Evolutionary conservation across 257 asterid genomes (phyloP), one percentile per base, ranked within the genome.

Genomic region (Gentiana macrophylla): DNA sequence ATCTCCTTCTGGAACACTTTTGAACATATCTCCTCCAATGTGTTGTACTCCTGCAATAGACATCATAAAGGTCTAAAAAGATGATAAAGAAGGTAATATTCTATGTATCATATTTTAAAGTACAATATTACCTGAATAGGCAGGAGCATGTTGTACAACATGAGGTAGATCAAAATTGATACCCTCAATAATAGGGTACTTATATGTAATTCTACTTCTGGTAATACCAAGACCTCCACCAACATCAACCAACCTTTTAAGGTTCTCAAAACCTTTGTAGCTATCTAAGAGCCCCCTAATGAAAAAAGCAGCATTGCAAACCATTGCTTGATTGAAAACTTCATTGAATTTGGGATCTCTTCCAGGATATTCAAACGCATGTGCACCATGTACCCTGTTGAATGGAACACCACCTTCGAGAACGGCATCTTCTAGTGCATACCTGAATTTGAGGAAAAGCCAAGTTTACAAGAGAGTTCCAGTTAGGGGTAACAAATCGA

Each of bases 221-320:
- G 70, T 68, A 9, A 56, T 47, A 38, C 82, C 76, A 6, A 62
- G 69, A 4, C 86, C 82, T 37, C 86, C 86, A 32, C 78, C 80
- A 9, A 74, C 83, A 49, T 76, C 68, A 3, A 78, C 68, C 58
- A 78, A 47, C 6, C 62, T 53, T 12, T 50, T 56, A 24, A 79
- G 46, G 13, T 52, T 12, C 3, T 70, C 68, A 32, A 79, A 79
- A 7, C 80, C 82, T 2, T 65, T 32, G 66, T 79, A 76, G 0
- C 15, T 12, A 2, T 73, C 62, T 4, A 79, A 57, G 55, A 76
- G 57, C 34, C 46, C 58, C 32, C 70, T 67, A 52, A 79, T 59
- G 0, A 32, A 37, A 8, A 71, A 1, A 10, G 63, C 51, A 8
- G 77, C 53, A 37, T 71, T 63, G 50, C 41, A 35, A 10, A 50